Conservation (phyloP, 2,329 filamentous ascomycete genomes). For the Fusarium tricinctum region DNA sequence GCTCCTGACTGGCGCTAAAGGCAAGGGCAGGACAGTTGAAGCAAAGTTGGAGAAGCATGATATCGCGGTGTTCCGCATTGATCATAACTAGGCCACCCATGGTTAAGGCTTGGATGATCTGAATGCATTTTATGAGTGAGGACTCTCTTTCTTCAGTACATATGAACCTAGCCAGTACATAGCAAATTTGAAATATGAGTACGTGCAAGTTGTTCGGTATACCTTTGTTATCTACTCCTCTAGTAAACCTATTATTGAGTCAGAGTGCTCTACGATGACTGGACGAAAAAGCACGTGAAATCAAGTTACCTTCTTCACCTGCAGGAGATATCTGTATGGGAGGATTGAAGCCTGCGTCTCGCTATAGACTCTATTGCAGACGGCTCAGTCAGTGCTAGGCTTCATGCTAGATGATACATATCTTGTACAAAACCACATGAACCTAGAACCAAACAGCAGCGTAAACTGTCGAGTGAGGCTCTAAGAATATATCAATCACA, state of each 20-base stretch:
- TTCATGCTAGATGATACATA: no score
- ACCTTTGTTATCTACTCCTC: not conserved
- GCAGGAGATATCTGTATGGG: no score
- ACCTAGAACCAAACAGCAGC: not conserved
- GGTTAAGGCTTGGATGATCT: not conserved
- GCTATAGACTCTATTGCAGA: no score
- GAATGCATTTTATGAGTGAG: not conserved
- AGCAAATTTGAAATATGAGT: not conserved
- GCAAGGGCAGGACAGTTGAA: conserved; percentile 20
- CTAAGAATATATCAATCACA: no score
- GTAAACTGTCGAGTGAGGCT: not conserved
- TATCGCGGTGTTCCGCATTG: conserved; percentile 21
- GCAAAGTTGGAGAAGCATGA: conserved; percentile 27
- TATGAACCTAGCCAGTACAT: not conserved
- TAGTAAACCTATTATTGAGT: not conserved
- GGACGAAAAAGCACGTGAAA: no score
- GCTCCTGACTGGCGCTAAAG: conserved; percentile 25
- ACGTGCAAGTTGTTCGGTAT: not conserved
- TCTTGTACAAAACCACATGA: no score
- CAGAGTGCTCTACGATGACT: not conserved
- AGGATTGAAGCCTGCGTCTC: no score
- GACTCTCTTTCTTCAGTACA: not conserved
- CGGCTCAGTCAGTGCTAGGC: no score
- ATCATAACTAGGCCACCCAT: conserved; percentile 11
- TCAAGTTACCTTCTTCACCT: no score